Percentiles rank a stretch among this genome's conserved stretches.
Evolutionary conservation across 73 alveolate species (phyloP).

Genomic region (Tetrahymena malaccensis): DNA sequence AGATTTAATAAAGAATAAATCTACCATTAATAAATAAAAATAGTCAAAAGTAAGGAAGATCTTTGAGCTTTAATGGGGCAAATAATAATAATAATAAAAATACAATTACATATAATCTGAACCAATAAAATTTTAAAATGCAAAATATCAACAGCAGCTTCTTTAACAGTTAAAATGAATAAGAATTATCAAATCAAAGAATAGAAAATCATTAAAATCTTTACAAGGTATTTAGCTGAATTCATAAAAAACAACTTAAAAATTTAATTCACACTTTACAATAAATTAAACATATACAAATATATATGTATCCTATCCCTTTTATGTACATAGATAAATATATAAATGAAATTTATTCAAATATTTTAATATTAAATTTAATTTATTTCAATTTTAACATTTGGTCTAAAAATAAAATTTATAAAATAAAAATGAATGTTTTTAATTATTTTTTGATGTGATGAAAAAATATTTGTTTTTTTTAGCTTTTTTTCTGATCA

Average conservation of each 20-base stretch:
- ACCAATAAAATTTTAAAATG: neutral
- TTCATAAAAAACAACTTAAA: no score
- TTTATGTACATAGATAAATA: no score
- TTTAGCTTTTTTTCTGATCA: no score
- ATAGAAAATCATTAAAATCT: neutral
- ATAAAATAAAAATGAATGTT: no score
- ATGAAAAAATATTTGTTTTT: no score
- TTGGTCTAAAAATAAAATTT: no score
- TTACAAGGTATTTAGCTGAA: neutral
- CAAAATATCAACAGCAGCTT: neutral
- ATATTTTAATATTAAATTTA: no score
- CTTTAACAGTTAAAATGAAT: neutral
- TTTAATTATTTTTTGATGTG: no score
- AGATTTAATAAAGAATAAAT: neutral
- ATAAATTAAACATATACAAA: no score
- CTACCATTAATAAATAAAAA: neutral
- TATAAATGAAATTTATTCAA: no score
- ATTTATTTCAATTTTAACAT: no score
- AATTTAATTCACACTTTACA: no score
- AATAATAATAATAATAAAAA: neutral
- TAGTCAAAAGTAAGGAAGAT: neutral
- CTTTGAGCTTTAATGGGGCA: neutral
- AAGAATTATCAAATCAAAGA: neutral
- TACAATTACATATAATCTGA: neutral
- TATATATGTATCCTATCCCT: neutral